phyloP scores from a whole-genome alignment of 1,284 basidiomycete genomes.

The Anthracocystis walkeri region DNA sequence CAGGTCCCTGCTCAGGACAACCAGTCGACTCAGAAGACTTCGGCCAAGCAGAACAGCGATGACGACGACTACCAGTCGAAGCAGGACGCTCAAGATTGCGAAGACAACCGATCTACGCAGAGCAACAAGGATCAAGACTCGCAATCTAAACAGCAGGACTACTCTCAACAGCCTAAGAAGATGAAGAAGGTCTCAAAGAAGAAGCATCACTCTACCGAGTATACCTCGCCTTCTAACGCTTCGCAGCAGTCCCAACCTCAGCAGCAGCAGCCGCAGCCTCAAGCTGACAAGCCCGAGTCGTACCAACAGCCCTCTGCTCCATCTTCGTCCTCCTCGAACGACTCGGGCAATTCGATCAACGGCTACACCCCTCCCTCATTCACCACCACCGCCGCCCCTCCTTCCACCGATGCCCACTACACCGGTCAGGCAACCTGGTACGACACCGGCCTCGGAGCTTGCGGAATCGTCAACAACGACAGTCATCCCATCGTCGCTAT shows the following conservation, averaged over 20 bases:
- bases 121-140: background rate
- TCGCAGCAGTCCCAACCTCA: slow-evolving; percentile 10
- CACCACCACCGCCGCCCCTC: slow-evolving; percentile 1
- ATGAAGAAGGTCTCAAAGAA: slow-evolving; percentile 16
- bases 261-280: background rate
- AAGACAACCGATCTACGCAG: background rate
- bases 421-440: slow-evolving; percentile 45
- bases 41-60: background rate
- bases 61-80: background rate
- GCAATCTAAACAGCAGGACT: background rate
- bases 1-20: slow-evolving; percentile 1
- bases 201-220: slow-evolving; percentile 11
- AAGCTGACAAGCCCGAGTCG: slow-evolving; percentile 4
- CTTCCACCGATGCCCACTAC: slow-evolving; percentile 27
- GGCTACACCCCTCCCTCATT: slow-evolving; percentile 40
- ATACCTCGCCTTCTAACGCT: slow-evolving; percentile 6
- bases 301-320: background rate
- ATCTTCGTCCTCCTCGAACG: background rate
- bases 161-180: slow-evolving; percentile 5
- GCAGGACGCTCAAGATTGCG: slow-evolving; percentile 8
- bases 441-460: slow-evolving; percentile 45
- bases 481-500: slow-evolving; percentile 49
- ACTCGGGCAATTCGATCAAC: slow-evolving; percentile 21
- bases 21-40: background rate
- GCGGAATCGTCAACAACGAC: slow-evolving; percentile 37